phyloP scores from a whole-genome alignment of 352 stramenopile species.

The Globisporangium cederbergense region DNA sequence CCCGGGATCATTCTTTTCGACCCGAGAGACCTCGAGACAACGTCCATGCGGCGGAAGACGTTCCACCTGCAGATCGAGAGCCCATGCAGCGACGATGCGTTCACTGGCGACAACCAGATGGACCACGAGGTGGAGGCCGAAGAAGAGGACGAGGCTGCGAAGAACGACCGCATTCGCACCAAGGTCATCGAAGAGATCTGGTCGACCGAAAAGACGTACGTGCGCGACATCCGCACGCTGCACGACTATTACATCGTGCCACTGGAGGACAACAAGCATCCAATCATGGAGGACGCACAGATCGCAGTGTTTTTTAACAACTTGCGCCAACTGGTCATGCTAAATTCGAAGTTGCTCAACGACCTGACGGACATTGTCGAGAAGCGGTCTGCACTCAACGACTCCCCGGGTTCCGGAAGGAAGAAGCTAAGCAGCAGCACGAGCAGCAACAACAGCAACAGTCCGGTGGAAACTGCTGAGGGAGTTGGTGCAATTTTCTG shows the following conservation, averaged over 20 bases:
- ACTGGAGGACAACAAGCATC: constrained; percentile 72
- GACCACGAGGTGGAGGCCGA: constrained; percentile 13
- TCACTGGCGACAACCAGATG: constrained; percentile 19
- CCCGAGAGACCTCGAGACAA: constrained; percentile 32
- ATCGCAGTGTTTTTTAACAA: constrained; percentile 89
- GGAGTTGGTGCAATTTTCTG: constrained; percentile 77
- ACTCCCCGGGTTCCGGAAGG: neutral
- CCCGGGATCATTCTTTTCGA: constrained; percentile 53
- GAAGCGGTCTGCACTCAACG: constrained; percentile 17
- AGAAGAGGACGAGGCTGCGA: constrained; percentile 14
- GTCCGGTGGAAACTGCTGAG: constrained; percentile 28
- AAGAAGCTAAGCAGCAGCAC: constrained; percentile 7
- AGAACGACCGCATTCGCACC: constrained; percentile 29
- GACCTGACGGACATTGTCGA: constrained; percentile 65
- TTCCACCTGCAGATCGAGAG: constrained; percentile 17
- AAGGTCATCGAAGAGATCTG: constrained; percentile 81
- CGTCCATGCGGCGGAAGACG: neutral
- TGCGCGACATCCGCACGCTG: constrained; percentile 68
- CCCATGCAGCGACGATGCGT: constrained; percentile 3
- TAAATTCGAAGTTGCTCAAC: constrained; percentile 81
- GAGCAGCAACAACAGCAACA: constrained; percentile 18
- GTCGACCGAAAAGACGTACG: constrained; percentile 73
- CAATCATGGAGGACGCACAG: constrained; percentile 79
- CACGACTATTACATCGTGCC: constrained; percentile 80
- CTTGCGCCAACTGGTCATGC: constrained; percentile 72